Base-by-base conservation (phyloP, 306 rosid species). In the Rubus parviflorus region DNA sequence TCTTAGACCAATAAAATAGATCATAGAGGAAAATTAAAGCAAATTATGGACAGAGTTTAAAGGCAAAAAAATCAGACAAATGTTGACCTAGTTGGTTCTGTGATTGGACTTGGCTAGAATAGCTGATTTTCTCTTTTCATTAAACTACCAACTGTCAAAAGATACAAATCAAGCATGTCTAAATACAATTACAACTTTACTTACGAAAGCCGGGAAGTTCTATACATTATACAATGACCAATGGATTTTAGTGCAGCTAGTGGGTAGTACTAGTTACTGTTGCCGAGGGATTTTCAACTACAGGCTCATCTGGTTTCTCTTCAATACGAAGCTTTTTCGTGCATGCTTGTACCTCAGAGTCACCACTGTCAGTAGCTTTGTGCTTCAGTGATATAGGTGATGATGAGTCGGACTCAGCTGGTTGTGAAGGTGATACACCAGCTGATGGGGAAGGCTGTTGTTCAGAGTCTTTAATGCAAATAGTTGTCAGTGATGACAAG, bases 261-360 rank as follows among this genome's bases (percentile, higher is more conserved):
- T 38, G 17, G 15, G 15, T 3, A 37, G 13, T 46, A 13, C 30
- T 25, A 62, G 43, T 10, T 60, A 70, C 75, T 75, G 56, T 70
- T 37, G 35, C 69, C 13, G 35, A 37, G 72, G 20, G 67, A 75
- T 64, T 64, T 79, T 76, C 78, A 65, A 65, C 78, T 11, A 13
- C 65, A 17, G 68, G n/a, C 66, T 70, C 74, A 35, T 75, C 80
- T 30, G 46, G 73, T 57, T 47, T 70, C 76, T 72, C 87, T 60
- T 74, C 75, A 43, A 74, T 66, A 45, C 83, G 77, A 46, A 42
- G 51, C 53, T 73, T 75, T 77, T 84, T 81, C 62, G 79, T 1
- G 41, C 71, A n/a, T 25, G 19, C 37, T 15, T 47, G 71, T 19
- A 42, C 63, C 70, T 41, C 70, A 17, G 69, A 84, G 47, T 74